Base-by-base conservation (phyloP, 2,329 filamentous ascomycete species). In the Microdochium trichocladiopsis region DNA sequence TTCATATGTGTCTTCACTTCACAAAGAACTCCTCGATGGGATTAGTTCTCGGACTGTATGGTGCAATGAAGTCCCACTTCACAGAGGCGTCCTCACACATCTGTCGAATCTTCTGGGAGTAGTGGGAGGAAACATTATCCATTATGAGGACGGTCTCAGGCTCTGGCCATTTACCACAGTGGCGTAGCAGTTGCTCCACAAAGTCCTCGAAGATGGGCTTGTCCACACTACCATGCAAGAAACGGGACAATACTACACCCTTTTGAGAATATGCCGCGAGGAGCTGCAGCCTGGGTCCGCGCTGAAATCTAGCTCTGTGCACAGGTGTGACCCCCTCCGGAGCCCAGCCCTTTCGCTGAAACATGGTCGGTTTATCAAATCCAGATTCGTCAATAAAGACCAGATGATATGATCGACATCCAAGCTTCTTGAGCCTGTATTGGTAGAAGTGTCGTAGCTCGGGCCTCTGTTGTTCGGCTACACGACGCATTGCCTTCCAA, bases 381-480 rank as follows among this genome's bases (percentile, higher is more conserved):
- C n/a, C n/a, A n/a, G n/a, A n/a, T n/a, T n/a, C n/a, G n/a, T n/a
- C n/a, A n/a, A n/a, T 51, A 22, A 51, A 51, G 18, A 52, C 50
- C 14, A 52, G 37, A 49, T 49, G 25, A 31, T 49, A 52, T 48
- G 33, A 50, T 47, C 41, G 48, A 25, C 41, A 53, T 14, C 37
- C 51, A 28, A 48, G 37, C 41, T 36, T 48, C 28, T 53, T 50
- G 25, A 53, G 51, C 47, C 41, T 53, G 36, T 53, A 53, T 25
- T 53, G 37, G 37, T 50, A 53, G 48, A 53, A 53, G 33, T 50
- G 48, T 23, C 48, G 51, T 28, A 50, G 48, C 36, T 50, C 51
- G 23, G 51, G 51, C 37, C 37, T 50, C 41, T 48, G 49, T 47
- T 53, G 51, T 31, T 50, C 16, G 14, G 37, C 48, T 22, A 53